Conservation (phyloP, 441 rosid genomes). For the Populus hybrid region DNA sequence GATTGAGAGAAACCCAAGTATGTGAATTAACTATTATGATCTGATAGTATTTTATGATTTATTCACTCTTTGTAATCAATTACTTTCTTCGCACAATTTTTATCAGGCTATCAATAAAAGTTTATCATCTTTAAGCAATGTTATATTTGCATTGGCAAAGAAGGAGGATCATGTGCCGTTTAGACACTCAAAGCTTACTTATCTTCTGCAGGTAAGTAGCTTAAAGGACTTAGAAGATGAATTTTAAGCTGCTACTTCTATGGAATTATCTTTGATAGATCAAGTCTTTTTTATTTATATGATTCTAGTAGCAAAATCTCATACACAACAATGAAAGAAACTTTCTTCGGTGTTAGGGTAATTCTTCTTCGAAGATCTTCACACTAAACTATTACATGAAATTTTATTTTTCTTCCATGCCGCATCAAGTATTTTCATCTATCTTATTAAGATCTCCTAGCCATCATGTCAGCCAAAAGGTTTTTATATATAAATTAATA, state of each 20-base stretch:
- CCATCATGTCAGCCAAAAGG: background rate
- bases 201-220: conserved; percentile 85
- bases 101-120: conserved; percentile 93
- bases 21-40: background rate
- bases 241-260: no score
- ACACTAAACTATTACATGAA: background rate
- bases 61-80: background rate
- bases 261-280: background rate
- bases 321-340: background rate
- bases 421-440: background rate
- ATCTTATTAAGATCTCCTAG: background rate
- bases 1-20: conserved; percentile 76
- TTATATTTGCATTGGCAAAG: conserved; percentile 89
- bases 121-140: conserved; percentile 83
- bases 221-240: background rate
- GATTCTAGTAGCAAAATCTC: background rate
- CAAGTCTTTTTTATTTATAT: background rate
- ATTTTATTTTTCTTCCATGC: background rate
- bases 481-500: background rate
- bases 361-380: background rate
- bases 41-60: background rate
- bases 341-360: background rate
- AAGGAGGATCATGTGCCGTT: conserved; percentile 97
- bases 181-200: conserved; percentile 92
- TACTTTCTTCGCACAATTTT: background rate